Percentiles rank a stretch among this genome's conserved stretches.
phyloP scores from a whole-genome alignment of 129 eudicot species.

The Chrysanthemum seticuspe region DNA sequence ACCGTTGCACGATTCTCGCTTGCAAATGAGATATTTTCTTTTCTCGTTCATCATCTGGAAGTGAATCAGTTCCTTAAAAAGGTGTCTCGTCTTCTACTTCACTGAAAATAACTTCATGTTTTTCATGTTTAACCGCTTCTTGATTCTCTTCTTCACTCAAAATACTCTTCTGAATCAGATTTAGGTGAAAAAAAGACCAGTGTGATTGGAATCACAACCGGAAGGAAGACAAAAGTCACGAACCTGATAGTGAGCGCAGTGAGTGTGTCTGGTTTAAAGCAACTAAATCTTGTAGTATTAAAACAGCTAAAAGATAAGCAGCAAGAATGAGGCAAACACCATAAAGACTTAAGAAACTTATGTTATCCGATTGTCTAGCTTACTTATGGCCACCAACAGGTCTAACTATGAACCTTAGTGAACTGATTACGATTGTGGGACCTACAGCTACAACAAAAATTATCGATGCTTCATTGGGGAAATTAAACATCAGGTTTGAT shows the following conservation, averaged over 20 bases:
- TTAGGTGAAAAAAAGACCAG: conserved; percentile 41
- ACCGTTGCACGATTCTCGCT: conserved; percentile 41
- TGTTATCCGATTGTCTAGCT: conserved; percentile 47
- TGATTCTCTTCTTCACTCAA: conserved; percentile 39
- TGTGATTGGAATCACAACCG: conserved; percentile 45
- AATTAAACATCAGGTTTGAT: no score
- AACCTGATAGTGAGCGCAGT: conserved; percentile 39
- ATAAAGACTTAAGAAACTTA: conserved; percentile 54
- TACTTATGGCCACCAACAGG: conserved; percentile 74
- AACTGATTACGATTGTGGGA: conserved; percentile 54
- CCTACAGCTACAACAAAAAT: conserved; percentile 75
- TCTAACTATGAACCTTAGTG: conserved; percentile 60
- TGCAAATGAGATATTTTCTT: conserved; percentile 62
- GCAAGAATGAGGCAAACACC: conserved; percentile 67
- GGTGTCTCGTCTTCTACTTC: conserved; percentile 55
- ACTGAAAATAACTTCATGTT: conserved; percentile 45
- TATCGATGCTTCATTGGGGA: conserved; percentile 26
- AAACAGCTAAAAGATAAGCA: conserved; percentile 61
- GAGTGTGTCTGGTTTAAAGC: conserved; percentile 37
- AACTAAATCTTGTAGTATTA: conserved; percentile 53
- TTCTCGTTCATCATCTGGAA: conserved; percentile 44
- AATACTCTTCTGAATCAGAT: conserved; percentile 45
- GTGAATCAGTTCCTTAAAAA: conserved; percentile 36
- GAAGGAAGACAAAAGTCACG: conserved; percentile 48
- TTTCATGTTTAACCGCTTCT: conserved; percentile 25